Evolutionary conservation across 1,284 basidiomycete genomes (phyloP), one percentile per base, ranked within the genome.

Genomic region (Ganoderma multipileum): DNA sequence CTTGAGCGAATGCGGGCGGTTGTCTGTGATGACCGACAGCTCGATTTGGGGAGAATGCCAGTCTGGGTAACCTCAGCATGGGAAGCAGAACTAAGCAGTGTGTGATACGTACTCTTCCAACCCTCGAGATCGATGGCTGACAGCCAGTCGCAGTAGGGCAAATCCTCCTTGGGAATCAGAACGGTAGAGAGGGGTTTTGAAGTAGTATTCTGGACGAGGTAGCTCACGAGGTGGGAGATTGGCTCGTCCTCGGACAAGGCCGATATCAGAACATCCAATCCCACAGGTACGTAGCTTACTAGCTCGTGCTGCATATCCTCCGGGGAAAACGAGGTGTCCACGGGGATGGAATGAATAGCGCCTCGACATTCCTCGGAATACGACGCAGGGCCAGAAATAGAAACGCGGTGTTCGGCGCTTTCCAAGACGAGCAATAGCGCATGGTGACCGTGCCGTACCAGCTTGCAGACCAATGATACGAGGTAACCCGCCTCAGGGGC

Each of bases 11-110:
- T 79, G 76, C 8, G 93, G 89, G 61, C 94, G 85, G 75, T 92
- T 84, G 70, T 94, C 89, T 0, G 94, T 95, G 64, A 95, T 91
- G 52, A 95, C 84, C 55, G 85, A 87, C 52, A 95, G 79, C 42
- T 92, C 90, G 33, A 95, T 80, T 42, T 80, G 82, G 3, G 93
- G 92, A 1, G 79, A 76, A 73, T 94, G 84, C 92, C 93, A 95
- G 76, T 89, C 94, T 95, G 74, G 38, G 61, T 61, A 44, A 41
- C 36, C 28, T 62, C 42, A 63, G 30, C 14, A 42, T 30, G 39
- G 59, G 23, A 20, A 16, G 6, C 9, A 9, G n/a, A 8, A 36
- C 16, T 11, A 1, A 5, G 7, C 3, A 23, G 26, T 39, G 23
- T 41, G 18, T 33, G 16, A 26, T 18, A 78, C 82, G 64, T 74